Base-by-base conservation (phyloP, 2,329 filamentous ascomycete genomes). In the Neonectria neomacrospora region DNA sequence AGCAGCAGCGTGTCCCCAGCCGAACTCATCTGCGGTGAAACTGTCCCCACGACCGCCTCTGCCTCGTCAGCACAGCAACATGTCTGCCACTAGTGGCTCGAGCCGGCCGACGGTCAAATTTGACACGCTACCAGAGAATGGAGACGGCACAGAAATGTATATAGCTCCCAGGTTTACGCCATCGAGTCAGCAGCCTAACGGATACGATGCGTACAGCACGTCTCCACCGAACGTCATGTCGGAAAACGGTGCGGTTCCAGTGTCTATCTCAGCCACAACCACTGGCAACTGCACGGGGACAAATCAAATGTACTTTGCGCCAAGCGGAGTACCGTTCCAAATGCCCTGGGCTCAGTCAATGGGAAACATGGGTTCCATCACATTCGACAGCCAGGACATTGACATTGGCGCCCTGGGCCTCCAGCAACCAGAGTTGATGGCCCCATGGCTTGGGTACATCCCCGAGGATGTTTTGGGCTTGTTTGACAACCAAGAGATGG, bases 361-460 rank as follows among this genome's bases (percentile, higher is more conserved):
- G 65, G 75, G 76, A 8, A 79, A 74, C 57, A 78, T 81, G 64
- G 80, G 85, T 50, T 79, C 80, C 66, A 90, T 94, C 78, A 89
- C 91, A 65, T 92, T 94, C 67, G 88, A 93, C 74, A 90, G 88
- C 63, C 91, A 92, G 66, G 91, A 94, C 67, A 88, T 95, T 34
- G 91, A 94, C 67, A 90, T 94, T 82, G 87, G 86, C 23, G 80
- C 86, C 5, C 78, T 94, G 18, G 89, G 88, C 0, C 64, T 84
- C 41, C 79, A 81, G 1, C 79, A 80, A 1, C 85, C 88, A 16
- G 90, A 92, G 45, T 86, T 92, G 78, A 87, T 91, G 82, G 88
- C 89, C 0, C 78, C 79, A 3, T 94, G 91, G 90, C 80, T 94
- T 11, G 91, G 93, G 70, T 92, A 91, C 63, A 79, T 93, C 7